Evolutionary conservation across 73 alveolate species (phyloP), one percentile per base, ranked within the genome.

Genomic region (Blepharisma stoltei): DNA sequence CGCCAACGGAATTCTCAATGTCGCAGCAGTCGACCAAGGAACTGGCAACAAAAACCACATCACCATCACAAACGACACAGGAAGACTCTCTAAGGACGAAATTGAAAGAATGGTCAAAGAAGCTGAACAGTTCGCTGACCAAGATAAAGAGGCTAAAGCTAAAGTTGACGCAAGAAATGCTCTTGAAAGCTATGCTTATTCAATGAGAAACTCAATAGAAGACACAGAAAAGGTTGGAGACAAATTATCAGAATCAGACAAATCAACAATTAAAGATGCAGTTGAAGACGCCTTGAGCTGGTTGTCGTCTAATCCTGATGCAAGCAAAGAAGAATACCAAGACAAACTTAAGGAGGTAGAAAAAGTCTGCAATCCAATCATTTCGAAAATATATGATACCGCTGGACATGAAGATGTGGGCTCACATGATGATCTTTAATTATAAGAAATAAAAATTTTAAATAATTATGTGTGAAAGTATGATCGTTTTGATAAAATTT

Each of bases 1-100:
- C 80, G 97, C 84, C 84, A 93, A 93, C 77, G 93, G 96, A 48
- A 89, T 88, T 46, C 87, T 93, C 45, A 80, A 83, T 68, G 99
- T 94, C 7, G 54, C 95, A 55, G 99, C 99, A 14, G 87, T 78
- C 27, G 99, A 94, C 81, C 95, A 87, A 67, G 98, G 95, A 14
- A 91, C 98, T 6, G 95, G 96, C 54, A 88, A 90, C 78, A 76
- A 83, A 55, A 95, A 95, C 76, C 87, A 90, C 79, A 97, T 95
- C 89, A 96, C 97, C 84, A 95, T 97, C 84, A 92, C 98, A 20
- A 95, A 93, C 81, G 99, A 96, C 71, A 90, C 94, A 81, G 99
- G 99, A 11, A 89, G 99, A 81, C 92, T 95, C 78, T 84, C 97
- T 69, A 93, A 97, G 76, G 98, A 86, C 53, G 98, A 94, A 84